Conservation (phyloP, 148 eudicot species). For the Rhododendron griersonianum region DNA sequence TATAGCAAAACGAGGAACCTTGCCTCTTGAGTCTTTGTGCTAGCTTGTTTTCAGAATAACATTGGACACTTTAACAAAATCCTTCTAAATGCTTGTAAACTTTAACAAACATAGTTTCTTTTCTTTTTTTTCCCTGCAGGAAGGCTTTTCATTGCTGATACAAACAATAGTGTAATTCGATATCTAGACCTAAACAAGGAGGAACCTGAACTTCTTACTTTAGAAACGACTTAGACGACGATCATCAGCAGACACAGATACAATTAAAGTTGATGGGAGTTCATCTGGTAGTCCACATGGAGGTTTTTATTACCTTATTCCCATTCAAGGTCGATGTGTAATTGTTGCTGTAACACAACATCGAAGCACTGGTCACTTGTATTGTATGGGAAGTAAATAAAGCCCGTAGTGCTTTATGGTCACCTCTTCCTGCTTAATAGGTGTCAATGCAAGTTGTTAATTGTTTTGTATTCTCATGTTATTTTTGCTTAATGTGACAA, state of each 20-base stretch:
- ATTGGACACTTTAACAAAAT: neutral
- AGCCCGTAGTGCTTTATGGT: neutral
- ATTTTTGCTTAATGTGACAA: neutral
- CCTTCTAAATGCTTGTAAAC: neutral
- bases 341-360: no score
- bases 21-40: neutral
- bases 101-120: neutral
- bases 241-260: no score
- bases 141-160: constrained; percentile 73
- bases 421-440: neutral
- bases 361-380: neutral
- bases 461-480: neutral
- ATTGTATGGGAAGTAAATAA: neutral
- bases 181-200: constrained; percentile 52
- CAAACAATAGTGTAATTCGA: constrained; percentile 83
- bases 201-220: no score
- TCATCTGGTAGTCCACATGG: constrained; percentile 15
- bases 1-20: neutral
- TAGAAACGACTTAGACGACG: no score
- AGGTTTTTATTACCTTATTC: no score
- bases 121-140: constrained; percentile 37
- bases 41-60: neutral
- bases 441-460: neutral
- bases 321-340: no score
- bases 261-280: no score